These are phyloP conservation scores for Naganishia albida DNA, from an alignment of 1,284 basidiomycete species.

Conservation along the genomic window DNA sequence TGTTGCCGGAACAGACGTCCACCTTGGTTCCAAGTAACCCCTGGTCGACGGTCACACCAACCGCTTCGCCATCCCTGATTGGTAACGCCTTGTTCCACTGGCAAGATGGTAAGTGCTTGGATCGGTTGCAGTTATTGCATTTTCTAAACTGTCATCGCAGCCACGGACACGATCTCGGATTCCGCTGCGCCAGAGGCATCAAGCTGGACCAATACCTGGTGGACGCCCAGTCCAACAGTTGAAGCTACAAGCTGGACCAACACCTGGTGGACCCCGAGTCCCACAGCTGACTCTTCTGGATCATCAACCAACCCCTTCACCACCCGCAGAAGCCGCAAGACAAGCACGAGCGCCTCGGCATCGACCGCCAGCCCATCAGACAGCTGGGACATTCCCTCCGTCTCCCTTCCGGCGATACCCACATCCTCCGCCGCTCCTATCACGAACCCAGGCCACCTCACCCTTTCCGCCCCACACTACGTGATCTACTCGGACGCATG, in stretches of 20 bases:
- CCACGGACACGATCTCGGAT: neutral
- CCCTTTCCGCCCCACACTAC: slow-evolving; percentile 20
- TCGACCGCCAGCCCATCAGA: neutral
- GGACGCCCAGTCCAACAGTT: slow-evolving; percentile 10
- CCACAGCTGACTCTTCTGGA: neutral
- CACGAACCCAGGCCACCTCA: neutral
- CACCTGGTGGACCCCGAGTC: slow-evolving; percentile 22
- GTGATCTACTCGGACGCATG: slow-evolving; percentile 36
- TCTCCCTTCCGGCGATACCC: neutral
- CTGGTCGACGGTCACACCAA: slow-evolving; percentile 15
- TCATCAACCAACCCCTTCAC: slow-evolving; percentile 6
- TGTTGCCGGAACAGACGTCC: slow-evolving; percentile 2
- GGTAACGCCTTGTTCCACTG: slow-evolving; percentile 27
- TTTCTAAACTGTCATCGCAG: neutral
- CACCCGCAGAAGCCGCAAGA: slow-evolving; percentile 1
- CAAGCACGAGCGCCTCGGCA: neutral
- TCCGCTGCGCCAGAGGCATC: neutral
- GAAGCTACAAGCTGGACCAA: slow-evolving; percentile 12
- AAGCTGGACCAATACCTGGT: slow-evolving; percentile 26
- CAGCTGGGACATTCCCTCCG: neutral
- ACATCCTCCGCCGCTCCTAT: neutral
- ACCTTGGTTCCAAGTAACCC: slow-evolving; percentile 13
- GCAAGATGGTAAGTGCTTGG: slow-evolving; percentile 10
- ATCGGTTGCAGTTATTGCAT: neutral
- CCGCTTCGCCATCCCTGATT: slow-evolving; percentile 25